Percentiles rank a stretch among this genome's conserved stretches.
Conservation (phyloP, 176 grass and related monocot genomes). For the Avena insularis region DNA sequence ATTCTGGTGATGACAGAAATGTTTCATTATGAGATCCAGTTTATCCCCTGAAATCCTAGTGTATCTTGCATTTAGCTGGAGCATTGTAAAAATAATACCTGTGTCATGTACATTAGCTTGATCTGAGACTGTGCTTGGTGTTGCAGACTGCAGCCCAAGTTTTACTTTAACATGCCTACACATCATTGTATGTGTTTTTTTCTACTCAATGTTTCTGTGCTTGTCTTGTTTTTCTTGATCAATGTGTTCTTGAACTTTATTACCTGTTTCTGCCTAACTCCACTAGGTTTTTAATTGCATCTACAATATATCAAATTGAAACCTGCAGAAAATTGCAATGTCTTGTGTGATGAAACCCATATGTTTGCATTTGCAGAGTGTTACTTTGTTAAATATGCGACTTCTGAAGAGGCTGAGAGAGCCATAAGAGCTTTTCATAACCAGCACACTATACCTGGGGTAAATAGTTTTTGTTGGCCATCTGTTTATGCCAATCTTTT, state of each 20-base stretch:
- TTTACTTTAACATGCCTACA: neutral
- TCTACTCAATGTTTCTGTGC: neutral
- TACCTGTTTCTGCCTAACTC: neutral
- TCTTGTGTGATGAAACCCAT: constrained; percentile 43
- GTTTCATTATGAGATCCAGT: neutral
- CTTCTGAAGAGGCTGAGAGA: constrained; percentile 88
- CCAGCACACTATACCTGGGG: constrained; percentile 84
- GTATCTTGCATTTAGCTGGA: constrained; percentile 30
- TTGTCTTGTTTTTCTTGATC: neutral
- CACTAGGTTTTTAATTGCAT: constrained; percentile 7
- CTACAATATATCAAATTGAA: constrained; percentile 25
- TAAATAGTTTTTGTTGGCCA: constrained; percentile 52
- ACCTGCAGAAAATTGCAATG: constrained; percentile 36
- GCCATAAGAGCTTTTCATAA: constrained; percentile 98
- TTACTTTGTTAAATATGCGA: constrained; percentile 98
- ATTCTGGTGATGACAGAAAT: neutral
- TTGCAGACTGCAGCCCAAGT: constrained; percentile 9
- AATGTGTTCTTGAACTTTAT: constrained; percentile 1
- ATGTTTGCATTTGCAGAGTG: constrained; percentile 69
- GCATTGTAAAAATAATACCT: constrained; percentile 21
- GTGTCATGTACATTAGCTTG: constrained; percentile 5
- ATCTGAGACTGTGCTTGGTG: neutral
- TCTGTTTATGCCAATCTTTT: constrained; percentile 42
- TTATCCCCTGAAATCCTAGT: constrained; percentile 16
- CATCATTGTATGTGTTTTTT: neutral